Evolutionary conservation across 805 yeast genomes (phyloP), one percentile per base, ranked within the genome.

Genomic region (Peterozyma toletana): DNA sequence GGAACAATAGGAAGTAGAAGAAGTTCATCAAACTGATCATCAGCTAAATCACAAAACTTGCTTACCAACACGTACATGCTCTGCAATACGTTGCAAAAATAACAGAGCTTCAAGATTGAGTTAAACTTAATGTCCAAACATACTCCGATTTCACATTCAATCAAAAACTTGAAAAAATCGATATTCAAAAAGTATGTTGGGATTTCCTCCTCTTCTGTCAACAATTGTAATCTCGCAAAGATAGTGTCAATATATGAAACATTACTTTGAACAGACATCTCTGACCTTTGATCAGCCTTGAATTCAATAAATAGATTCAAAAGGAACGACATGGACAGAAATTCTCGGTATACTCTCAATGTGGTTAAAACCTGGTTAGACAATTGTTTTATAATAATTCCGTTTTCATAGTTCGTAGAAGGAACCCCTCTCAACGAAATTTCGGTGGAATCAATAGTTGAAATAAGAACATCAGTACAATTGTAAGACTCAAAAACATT

Each of bases 371-470:
- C 60, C 48, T 83, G 88, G 51, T 78, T 74, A 0, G 87, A 74
- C 3, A 87, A 50, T 45, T 82, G 88, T 35, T 70, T 67, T 2
- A 78, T 62, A 0, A 84, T 55, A 11, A 78, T 49, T 0, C 72
- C 71, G 1, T 50, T 29, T 2, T 55, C 42, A 17, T 46, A 49
- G 9, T 29, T 31, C 15, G 58, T 52, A 11, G 69, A 59, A 1
- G 64, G 51, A 1, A 62, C 54, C 0, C 86, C 86, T 46, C 95
- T 66, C 30, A 81, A 56, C 0, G 83, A 63, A 11, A 86, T 76
- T 53, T 87, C 96, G 7, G 76, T 60, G 2, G 86, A 75, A 43
- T 78, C 77, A 16, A 85, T 72, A 0, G 86, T 77, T 50, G 75
- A 75, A 1, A 77, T 67, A 13, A 86, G 61, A 49, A 44, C 38